Conservation (phyloP, 352 stramenopile genomes). For the Phytophthora hibernalis region DNA sequence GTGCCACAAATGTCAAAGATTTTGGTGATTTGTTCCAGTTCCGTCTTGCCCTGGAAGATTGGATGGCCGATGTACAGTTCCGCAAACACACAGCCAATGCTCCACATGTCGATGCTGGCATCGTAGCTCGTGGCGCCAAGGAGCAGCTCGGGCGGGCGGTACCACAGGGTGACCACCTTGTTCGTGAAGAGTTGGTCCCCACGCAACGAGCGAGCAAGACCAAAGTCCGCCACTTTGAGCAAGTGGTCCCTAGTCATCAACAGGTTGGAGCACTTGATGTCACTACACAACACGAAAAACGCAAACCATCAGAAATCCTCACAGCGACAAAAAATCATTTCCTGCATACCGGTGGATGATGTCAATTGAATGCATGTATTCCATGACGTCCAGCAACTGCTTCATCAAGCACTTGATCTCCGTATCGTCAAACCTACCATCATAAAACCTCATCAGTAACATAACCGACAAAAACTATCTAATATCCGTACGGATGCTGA, state of each 20-base stretch:
- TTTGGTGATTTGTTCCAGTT: conserved; percentile 89
- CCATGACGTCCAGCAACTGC: conserved; percentile 86
- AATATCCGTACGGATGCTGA: conserved; percentile 72
- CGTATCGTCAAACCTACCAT: conserved; percentile 76
- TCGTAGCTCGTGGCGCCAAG: conserved; percentile 94
- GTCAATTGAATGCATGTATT: conserved; percentile 89
- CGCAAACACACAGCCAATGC: conserved; percentile 91
- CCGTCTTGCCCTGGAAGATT: conserved; percentile 89
- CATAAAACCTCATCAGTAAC: conserved; percentile 4
- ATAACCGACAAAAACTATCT: background rate
- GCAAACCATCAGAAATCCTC: background rate
- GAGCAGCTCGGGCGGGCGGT: conserved; percentile 94
- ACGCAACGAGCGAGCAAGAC: conserved; percentile 83
- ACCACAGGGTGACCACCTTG: conserved; percentile 97
- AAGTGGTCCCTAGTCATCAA: conserved; percentile 80
- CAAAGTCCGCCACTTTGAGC: conserved; percentile 90
- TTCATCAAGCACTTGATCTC: conserved; percentile 91
- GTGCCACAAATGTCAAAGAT: conserved; percentile 91
- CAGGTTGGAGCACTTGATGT: conserved; percentile 95
- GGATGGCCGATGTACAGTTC: conserved; percentile 89
- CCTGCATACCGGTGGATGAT: conserved; percentile 80
- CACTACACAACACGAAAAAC: conserved; percentile 29
- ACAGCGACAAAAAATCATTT: background rate
- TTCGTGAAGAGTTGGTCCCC: conserved; percentile 93
- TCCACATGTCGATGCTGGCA: conserved; percentile 96